phyloP scores from a whole-genome alignment of 1,284 basidiomycete genomes.

The Austroboletus rostrupii region DNA sequence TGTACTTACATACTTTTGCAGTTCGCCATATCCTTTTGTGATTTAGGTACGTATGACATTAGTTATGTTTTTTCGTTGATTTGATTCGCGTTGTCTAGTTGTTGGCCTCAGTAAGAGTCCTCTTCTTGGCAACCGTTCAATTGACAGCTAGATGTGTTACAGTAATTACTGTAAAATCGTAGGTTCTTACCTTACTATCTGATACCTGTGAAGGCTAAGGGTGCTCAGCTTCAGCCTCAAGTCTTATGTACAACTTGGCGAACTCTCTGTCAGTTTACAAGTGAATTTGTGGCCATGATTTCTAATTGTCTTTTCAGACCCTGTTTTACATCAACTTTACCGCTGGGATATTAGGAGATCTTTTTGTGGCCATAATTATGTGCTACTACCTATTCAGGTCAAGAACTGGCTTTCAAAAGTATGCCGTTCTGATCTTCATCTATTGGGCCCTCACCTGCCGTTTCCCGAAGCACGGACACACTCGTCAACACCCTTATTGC shows the following conservation, averaged over 20 bases:
- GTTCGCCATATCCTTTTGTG: constrained; percentile 37
- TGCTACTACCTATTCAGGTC: constrained; percentile 39
- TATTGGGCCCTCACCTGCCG: background rate
- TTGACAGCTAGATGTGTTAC: constrained; percentile 1
- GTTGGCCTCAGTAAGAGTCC: constrained; percentile 37
- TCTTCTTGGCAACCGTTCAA: background rate
- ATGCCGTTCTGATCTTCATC: background rate
- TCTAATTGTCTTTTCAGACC: constrained; percentile 24
- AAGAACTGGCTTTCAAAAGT: constrained; percentile 42
- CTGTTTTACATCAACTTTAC: constrained; percentile 42
- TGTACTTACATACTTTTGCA: constrained; percentile 17
- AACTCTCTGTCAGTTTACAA: constrained; percentile 33
- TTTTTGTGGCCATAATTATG: constrained; percentile 40
- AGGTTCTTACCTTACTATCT: constrained; percentile 13
- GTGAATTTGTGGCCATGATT: background rate
- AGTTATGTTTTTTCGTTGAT: background rate
- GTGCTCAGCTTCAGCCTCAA: constrained; percentile 32
- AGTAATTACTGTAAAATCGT: constrained; percentile 45
- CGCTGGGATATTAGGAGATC: constrained; percentile 38
- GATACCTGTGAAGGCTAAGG: background rate
- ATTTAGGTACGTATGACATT: constrained; percentile 36
- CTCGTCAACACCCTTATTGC: constrained; percentile 40
- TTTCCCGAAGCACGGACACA: constrained; percentile 37
- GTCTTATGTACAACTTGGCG: constrained; percentile 30
- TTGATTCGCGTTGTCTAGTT: constrained; percentile 21